A percentile compares a stretch with the other conserved stretches of the same genome.
Evolutionary conservation across 2,329 filamentous ascomycete genomes (phyloP).

Genomic region (Hypoxylon sp.): DNA sequence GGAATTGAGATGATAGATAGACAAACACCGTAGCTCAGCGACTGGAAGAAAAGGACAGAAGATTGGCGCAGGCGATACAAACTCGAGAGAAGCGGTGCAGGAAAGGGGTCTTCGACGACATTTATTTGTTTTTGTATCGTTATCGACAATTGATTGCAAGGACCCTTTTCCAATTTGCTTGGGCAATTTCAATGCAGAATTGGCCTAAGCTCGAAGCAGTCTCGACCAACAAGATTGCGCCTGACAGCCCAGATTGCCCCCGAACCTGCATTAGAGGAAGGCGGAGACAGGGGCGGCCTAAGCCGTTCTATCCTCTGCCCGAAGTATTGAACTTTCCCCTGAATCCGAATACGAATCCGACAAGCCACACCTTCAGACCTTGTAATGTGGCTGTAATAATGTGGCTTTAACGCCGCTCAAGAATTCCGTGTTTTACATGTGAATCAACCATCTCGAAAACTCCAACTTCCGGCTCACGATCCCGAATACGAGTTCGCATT

Average conservation of each 20-base stretch:
- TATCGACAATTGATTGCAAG: conserved; percentile 40
- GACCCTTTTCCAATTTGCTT: conserved; percentile 33
- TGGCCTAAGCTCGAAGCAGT: conserved; percentile 18
- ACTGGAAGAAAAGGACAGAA: not conserved
- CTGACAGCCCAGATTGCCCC: not conserved
- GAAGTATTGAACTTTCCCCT: conserved; percentile 21
- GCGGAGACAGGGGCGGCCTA: conserved; percentile 37
- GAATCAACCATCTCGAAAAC: conserved; percentile 4
- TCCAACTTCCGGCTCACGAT: not conserved
- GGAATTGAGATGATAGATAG: not conserved
- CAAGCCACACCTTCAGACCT: conserved; percentile 34
- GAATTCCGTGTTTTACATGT: conserved; percentile 13
- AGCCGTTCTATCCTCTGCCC: conserved; percentile 11
- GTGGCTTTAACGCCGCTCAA: conserved; percentile 11
- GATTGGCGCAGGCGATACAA: conserved; percentile 16
- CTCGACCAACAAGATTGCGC: conserved; percentile 30
- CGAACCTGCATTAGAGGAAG: conserved; percentile 38
- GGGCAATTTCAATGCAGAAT: conserved; percentile 33
- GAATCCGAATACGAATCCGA: conserved; percentile 47
- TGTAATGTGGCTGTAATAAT: conserved; percentile 27
- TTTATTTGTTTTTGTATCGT: conserved; percentile 40
- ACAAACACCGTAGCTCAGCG: conserved; percentile 1
- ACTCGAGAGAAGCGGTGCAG: conserved; percentile 16
- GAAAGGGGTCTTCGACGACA: conserved; percentile 26
- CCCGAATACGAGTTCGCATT: conserved; percentile 39